Base-by-base conservation (phyloP, 2,329 filamentous ascomycete species). In the Ophiostoma sp. region DNA sequence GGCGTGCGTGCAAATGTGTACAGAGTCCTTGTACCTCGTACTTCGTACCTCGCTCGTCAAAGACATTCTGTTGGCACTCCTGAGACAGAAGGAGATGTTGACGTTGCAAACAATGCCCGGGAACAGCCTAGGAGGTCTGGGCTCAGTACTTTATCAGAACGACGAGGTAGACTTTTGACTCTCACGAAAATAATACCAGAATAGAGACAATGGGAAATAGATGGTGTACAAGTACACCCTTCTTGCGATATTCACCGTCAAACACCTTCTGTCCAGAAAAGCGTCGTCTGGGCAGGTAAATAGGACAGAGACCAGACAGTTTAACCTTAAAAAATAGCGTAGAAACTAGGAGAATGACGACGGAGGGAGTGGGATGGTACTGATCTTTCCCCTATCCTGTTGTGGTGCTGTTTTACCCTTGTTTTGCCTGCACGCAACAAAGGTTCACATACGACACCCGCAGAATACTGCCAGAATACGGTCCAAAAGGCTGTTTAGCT, bases 71-170 rank as follows among this genome's bases (percentile, higher is more conserved):
- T 52, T 52, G 19, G 48, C 39, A 22, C 48, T n/a, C 48, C 48
- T 52, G 25, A n/a, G 12, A 33, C 55, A 59, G 9, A 31, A 15
- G 57, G 33, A 64, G 33, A 28, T 64, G 61, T 42, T 64, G 61
- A 28, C 61, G 33, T 64, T 15, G 36, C 61, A 64, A 42, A 64
- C 61, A 64, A 64, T 64, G 36, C 9, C 36, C n/a, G 33, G 61
- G 61, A 63, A 8, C n/a, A 42, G 61, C n/a, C 61, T 64, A 42
- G 36, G 33, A 31, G 11, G 12, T 11, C 57, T 15, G n/a, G 33
- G n/a, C 33, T 22, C 3, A 3, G n/a, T 17, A 45, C 42, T 39
- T 19, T 42, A 42, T 4, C 42, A 48, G 42, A 48, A 48, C 42
- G 15, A 48, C 6, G 15, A 4, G 42, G 15, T 12, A 4, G 12